Percentiles rank a stretch among this genome's conserved stretches.
phyloP scores from a whole-genome alignment of 345 rosid species.

The Raphanus sativus region DNA sequence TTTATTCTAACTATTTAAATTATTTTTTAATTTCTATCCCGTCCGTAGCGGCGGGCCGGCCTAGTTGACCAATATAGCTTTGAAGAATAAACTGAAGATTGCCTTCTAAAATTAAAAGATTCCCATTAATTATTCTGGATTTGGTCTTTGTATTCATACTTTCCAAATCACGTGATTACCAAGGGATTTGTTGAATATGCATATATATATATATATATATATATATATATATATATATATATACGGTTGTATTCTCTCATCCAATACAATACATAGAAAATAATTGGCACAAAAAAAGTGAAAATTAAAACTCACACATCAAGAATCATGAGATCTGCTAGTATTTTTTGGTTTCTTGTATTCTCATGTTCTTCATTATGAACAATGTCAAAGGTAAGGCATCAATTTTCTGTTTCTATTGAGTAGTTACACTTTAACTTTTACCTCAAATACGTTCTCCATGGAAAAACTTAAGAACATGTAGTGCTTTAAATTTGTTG shows the following conservation, averaged over 20 bases:
- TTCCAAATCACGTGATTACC: neutral
- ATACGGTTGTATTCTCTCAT: neutral
- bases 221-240: neutral
- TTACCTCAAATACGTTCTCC: neutral
- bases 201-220: neutral
- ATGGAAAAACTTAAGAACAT: neutral
- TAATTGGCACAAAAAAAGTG: neutral
- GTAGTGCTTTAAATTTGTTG: neutral
- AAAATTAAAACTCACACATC: neutral
- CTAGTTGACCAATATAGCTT: too few relatives aligned
- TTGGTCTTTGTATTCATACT: neutral
- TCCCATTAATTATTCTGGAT: neutral
- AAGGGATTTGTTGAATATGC: neutral
- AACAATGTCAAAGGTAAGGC: slow-evolving; percentile 24
- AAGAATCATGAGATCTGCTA: slow-evolving; percentile 24
- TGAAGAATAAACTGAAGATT: too few relatives aligned
- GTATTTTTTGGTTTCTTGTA: slow-evolving; percentile 18
- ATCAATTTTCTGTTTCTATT: neutral
- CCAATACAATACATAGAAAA: neutral
- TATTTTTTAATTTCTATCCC: too few relatives aligned
- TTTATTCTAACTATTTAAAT: too few relatives aligned
- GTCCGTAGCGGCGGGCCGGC: too few relatives aligned
- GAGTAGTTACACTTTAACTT: neutral
- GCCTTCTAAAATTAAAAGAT: too few relatives aligned
- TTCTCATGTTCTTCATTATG: slow-evolving; percentile 9